Base-by-base conservation (phyloP, 768 basidiomycete species). In the Boletus huronensis region DNA sequence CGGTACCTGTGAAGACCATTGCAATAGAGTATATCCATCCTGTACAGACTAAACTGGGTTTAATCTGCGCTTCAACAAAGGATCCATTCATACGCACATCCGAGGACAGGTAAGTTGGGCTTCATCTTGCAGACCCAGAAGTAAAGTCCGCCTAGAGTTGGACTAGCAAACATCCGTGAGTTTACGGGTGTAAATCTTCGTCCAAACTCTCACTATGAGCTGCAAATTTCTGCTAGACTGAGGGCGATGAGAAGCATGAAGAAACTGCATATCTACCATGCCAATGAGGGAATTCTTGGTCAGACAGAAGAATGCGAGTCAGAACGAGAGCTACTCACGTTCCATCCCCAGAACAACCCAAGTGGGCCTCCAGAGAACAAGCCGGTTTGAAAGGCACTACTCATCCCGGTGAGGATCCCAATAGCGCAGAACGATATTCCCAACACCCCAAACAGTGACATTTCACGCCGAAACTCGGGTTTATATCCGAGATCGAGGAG, bases 61-160 rank as follows among this genome's bases (percentile, higher is more conserved):
- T 14, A 59, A 44, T 25, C 7, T 6, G 10, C 1, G 21, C 51
- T 23, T 28, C 10, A 14, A 32, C 11, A 56, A 31, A 21, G 32
- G 47, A 39, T 42, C 17, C 7, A 21, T 36, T 25, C 13, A 16
- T 19, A 65, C 78, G 67, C 63, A 79, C 79, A 83, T 19, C 81
- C 82, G 5, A 83, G 71, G 17, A 81, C 68, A 2, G 81, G 82
- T 14, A 70, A 55, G 44, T 81, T 74, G 0, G 81, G 79, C 59
- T 82, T 81, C 79, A 83, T 79, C 61, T 76, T 79, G 69, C 80
- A 82, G 11, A 82, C 81, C 82, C 82, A 83, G 62, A 83, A 84
- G 64, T 83, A 84, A 46, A 83, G 67, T 6, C 81, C 82, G 23
- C 81, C 82, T 73, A 83, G 77, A 3, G 81, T 80, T 0, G 81